Conservation (phyloP, 2,329 filamentous ascomycete species). For the Blastomyces silverae region DNA sequence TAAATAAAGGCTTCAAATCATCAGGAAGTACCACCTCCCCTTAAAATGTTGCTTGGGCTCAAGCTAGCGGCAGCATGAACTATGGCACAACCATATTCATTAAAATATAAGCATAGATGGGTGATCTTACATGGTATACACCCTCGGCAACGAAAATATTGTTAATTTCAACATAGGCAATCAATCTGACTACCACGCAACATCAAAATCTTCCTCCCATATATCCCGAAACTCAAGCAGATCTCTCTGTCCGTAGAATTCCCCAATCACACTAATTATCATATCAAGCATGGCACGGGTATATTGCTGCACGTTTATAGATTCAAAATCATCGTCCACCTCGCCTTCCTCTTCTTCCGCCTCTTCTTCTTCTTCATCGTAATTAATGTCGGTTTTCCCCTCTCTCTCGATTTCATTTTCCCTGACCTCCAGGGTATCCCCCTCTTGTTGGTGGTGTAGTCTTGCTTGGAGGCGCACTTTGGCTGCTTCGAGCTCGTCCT, state of each 20-base stretch:
- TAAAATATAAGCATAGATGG: not conserved
- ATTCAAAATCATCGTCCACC: constrained; percentile 23
- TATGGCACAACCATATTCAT: not conserved
- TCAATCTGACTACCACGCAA: constrained; percentile 12
- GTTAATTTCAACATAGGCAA: not conserved
- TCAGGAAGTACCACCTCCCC: not conserved
- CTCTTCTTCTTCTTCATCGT: constrained; percentile 22
- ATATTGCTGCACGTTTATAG: constrained; percentile 22
- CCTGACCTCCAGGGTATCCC: constrained; percentile 27
- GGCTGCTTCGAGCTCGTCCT: constrained; percentile 43
- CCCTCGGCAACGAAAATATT: not conserved
- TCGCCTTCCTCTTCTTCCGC: constrained; percentile 32
- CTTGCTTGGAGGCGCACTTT: constrained; percentile 43
- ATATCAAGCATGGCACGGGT: constrained; percentile 73
- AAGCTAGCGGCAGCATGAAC: not conserved
- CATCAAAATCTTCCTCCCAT: constrained; percentile 35
- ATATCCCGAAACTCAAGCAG: constrained; percentile 64
- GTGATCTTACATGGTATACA: not conserved
- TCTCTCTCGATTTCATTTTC: constrained; percentile 18
- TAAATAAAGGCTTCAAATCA: not conserved
- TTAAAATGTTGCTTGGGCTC: not conserved
- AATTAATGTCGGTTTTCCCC: not conserved
- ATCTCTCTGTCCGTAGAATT: constrained; percentile 84
- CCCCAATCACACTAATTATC: constrained; percentile 80
- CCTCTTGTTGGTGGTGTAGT: not conserved